phyloP scores from a whole-genome alignment of 176 grass and related monocot genomes.

The Tillandsia fasciculata region DNA sequence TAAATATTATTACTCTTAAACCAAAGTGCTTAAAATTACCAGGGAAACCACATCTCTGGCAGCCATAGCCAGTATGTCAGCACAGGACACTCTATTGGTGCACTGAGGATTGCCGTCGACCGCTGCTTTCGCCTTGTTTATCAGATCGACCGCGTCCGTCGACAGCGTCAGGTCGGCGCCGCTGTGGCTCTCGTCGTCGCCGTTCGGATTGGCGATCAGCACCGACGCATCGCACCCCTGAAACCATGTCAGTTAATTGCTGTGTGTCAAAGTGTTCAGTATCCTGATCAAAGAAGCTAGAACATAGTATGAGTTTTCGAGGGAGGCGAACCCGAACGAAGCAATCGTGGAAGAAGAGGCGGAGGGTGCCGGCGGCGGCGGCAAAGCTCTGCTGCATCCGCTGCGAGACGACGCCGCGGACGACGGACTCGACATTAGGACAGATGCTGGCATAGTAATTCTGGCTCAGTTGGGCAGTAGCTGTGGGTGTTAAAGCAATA shows the following conservation, averaged over 20 bases:
- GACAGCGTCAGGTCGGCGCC: conserved; percentile 54
- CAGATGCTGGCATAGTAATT: conserved; percentile 52
- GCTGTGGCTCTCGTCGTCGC: conserved; percentile 43
- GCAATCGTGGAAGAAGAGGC: conserved; percentile 89
- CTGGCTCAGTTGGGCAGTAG: conserved; percentile 27
- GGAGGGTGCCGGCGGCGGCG: conserved; percentile 59
- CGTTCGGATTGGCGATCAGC: conserved; percentile 26
- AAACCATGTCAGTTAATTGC: background rate
- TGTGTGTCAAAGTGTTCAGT: background rate
- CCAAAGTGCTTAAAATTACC: conserved; percentile 9
- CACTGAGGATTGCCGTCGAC: conserved; percentile 49
- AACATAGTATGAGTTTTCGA: background rate
- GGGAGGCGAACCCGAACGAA: conserved; percentile 44
- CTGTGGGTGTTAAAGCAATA: background rate
- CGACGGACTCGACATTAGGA: conserved; percentile 54
- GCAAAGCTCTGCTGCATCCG: conserved; percentile 38
- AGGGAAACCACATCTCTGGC: conserved; percentile 56
- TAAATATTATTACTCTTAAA: background rate
- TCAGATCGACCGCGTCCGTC: conserved; percentile 45
- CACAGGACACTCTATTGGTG: conserved; percentile 64
- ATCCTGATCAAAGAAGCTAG: background rate
- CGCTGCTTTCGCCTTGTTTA: conserved; percentile 56
- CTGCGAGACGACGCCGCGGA: conserved; percentile 44
- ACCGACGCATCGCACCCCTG: conserved; percentile 77
- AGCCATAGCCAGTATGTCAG: conserved; percentile 64